Evolutionary conservation across 2,329 filamentous ascomycete genomes (phyloP).

Genomic region (Zopfia rhizophila): DNA sequence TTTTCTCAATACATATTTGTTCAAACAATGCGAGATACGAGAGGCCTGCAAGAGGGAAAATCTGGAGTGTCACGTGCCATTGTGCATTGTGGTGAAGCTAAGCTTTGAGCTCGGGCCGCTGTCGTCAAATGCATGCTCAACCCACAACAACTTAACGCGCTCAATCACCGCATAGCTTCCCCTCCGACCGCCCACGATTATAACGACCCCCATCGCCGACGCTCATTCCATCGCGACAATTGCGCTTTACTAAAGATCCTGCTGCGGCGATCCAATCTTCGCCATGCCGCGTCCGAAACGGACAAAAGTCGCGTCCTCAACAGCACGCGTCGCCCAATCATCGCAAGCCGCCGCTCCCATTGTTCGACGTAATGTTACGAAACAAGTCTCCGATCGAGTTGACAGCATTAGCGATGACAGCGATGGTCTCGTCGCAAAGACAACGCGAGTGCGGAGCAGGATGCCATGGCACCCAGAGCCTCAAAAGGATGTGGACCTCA

Average conservation of each 20-base stretch:
- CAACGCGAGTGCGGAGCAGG: slow-evolving; percentile 31
- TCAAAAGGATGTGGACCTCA: slow-evolving; percentile 36
- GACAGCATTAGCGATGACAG: slow-evolving; percentile 49
- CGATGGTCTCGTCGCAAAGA: slow-evolving; percentile 47
- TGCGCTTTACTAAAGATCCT: slow-evolving; percentile 3
- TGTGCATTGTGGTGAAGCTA: neutral
- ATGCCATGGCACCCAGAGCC: slow-evolving; percentile 31
- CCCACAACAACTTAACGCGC: no score
- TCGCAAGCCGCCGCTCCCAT: slow-evolving; percentile 27
- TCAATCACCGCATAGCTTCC: neutral
- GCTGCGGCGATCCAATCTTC: slow-evolving; percentile 9
- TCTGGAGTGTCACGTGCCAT: slow-evolving; percentile 14
- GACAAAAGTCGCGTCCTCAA: slow-evolving; percentile 46
- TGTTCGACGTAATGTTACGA: slow-evolving; percentile 29
- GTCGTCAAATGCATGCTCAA: no score
- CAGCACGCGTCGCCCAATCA: slow-evolving; percentile 39
- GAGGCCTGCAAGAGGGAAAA: no score
- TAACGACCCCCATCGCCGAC: slow-evolving; percentile 3
- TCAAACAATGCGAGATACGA: no score
- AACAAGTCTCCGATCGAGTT: slow-evolving; percentile 23
- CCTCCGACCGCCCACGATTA: slow-evolving; percentile 11
- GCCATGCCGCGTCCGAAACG: slow-evolving; percentile 51
- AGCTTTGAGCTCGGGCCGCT: no score
- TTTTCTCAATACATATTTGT: no score
- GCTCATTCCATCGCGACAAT: slow-evolving; percentile 18